phyloP scores from a whole-genome alignment of 139 green algal species.

The Coelastrella sp. region DNA sequence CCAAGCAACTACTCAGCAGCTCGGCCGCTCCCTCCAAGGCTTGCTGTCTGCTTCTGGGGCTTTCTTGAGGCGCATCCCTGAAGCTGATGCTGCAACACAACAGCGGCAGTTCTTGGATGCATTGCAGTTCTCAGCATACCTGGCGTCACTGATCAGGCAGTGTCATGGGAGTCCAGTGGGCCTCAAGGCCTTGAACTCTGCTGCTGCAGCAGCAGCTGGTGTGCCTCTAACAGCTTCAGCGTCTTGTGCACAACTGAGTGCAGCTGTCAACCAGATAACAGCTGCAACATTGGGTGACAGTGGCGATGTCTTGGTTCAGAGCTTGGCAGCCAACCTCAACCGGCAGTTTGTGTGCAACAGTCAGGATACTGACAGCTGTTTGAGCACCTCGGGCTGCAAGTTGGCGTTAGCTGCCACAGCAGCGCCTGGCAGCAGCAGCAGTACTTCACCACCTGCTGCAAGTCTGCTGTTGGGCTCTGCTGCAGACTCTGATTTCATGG shows the following conservation, averaged over 20 bases:
- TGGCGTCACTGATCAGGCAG: conserved; percentile 11
- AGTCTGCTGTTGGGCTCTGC: background rate
- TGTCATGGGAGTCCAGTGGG: conserved; percentile 34
- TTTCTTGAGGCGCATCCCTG: background rate
- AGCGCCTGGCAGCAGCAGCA: background rate
- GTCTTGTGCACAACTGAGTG: background rate
- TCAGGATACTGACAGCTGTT: background rate
- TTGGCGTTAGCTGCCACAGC: conserved; percentile 15
- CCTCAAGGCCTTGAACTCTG: background rate
- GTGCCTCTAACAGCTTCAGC: background rate
- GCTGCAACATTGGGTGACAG: background rate
- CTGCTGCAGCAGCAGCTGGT: conserved; percentile 1
- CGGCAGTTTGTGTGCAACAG: conserved; percentile 24
- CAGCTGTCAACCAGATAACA: background rate
- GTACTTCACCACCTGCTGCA: background rate
- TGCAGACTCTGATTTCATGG: background rate
- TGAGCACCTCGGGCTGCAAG: background rate
- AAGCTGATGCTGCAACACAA: background rate
- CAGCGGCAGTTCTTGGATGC: background rate
- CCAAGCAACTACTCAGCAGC: background rate
- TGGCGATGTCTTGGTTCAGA: background rate
- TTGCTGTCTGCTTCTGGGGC: background rate
- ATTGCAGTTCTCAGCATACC: background rate
- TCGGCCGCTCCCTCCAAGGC: background rate
- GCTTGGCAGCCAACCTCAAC: background rate